These are phyloP conservation scores for Schizochytrium sp. DNA, from an alignment of 108 stramenopile species.

Conservation along the genomic window DNA sequence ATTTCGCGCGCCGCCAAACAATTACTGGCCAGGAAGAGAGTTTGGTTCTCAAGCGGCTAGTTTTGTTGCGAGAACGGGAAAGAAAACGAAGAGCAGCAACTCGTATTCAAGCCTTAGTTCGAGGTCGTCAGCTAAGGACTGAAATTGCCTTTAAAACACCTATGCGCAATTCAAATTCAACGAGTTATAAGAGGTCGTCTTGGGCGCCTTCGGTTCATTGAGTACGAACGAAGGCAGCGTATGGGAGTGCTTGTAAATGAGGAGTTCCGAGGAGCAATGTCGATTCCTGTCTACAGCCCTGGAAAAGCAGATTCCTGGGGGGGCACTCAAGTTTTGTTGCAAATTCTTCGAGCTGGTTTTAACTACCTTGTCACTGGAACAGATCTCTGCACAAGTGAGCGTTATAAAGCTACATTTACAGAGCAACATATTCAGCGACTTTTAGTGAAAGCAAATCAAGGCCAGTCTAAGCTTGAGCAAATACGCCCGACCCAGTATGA, in stretches of 20 bases:
- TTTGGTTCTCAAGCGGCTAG: slow-evolving; percentile 25
- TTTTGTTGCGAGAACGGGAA: background rate
- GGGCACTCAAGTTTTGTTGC: background rate
- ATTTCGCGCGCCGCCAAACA: background rate
- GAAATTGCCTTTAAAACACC: background rate
- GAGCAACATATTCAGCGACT: slow-evolving; percentile 44
- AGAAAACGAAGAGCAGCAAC: background rate
- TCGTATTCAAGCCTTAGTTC: background rate
- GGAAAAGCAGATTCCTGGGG: background rate
- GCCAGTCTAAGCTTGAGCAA: background rate
- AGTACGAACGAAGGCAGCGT: slow-evolving; percentile 29
- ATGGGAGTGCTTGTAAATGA: slow-evolving; percentile 23
- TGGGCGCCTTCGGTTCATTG: background rate
- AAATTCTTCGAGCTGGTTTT: background rate
- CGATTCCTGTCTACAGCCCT: background rate
- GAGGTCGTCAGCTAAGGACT: background rate
- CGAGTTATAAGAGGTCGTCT: slow-evolving; percentile 36
- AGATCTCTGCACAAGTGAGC: slow-evolving; percentile 36
- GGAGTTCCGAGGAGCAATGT: background rate
- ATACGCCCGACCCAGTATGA: slow-evolving; percentile 2
- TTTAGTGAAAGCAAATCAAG: background rate
- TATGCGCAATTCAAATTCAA: background rate
- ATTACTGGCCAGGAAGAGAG: background rate
- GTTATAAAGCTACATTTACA: background rate
- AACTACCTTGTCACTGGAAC: slow-evolving; percentile 3